Base-by-base conservation (phyloP, 2,329 filamentous ascomycete species). In the Pseudopithomyces maydicus region DNA sequence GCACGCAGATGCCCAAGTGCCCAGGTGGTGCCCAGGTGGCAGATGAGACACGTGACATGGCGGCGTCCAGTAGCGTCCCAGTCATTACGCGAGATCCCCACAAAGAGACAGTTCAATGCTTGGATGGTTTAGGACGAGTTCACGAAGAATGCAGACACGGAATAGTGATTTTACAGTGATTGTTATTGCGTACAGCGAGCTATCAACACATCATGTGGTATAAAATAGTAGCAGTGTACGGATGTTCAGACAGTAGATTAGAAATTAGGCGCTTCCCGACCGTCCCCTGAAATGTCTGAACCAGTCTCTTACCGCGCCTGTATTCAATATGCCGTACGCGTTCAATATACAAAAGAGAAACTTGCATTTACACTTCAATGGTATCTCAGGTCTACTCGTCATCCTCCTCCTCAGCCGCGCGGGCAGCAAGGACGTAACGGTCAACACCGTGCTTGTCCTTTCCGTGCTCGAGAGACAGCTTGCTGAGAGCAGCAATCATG, bases 401-500 rank as follows among this genome's bases (percentile, higher is more conserved):
- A 51, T 82, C 80, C 43, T 81, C 79, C 61, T 82, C 80, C 38
- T 80, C 77, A 19, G 64, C 63, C 10, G 75, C 75, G 72, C 79
- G 81, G 44, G 75, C 71, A 43, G 73, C 76, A 58, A 82, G 70
- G 45, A 77, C 68, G 70, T 78, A 84, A 52, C 80, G 73, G 63
- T 74, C 73, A 49, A 73, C 74, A 49, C 77, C 79, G 62, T 79
- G 69, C 66, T 80, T 80, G 66, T 85, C 83, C 49, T 69, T 73
- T 71, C 85, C 82, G 74, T 87, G 84, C 76, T 84, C 82, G 65
- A 88, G 74, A 35, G 85, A 83, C 61, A 88, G 78, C 80, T 88
- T 88, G 78, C 83, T 84, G 59, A 89, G 81, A 63, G 86, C 84
- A 47, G 81, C 82, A 66, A 89, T 82, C 76, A 87, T 85, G 77